Base-by-base conservation (phyloP, 495 filamentous ascomycete genomes). In the Trichoderma virens region DNA sequence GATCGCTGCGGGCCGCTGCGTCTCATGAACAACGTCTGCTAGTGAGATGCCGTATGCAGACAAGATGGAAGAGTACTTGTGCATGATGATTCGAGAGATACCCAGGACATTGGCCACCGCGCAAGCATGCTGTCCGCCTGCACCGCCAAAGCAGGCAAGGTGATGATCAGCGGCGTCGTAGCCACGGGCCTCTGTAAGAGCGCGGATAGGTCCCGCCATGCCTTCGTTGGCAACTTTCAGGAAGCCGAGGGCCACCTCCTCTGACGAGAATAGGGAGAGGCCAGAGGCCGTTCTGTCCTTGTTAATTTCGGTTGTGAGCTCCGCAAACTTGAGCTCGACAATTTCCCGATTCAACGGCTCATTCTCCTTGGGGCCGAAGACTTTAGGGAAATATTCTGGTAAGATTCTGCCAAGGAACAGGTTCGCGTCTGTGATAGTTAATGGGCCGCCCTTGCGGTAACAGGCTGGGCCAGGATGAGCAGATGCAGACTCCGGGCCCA, bases 1-100 rank as follows among this genome's bases (percentile, higher is more conserved):
- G 25, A 83, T 85, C 5, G 92, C 93, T 51, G 91, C 90, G 7
- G 94, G 93, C 67, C 93, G 91, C 69, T 97, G 93, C 34, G 85
- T 81, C 74, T 98, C 93, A 61, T 96, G 89, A 18, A 97, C 93
- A 1, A 97, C 92, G 71, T 98, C 93, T 5, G 93, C 93, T 30
- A 98, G 73, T 2, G 92, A 91, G 92, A 98, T 97, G 20, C 93
- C 93, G 67, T 97, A 98, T 2, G 93, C 93, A 0, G 92, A 97
- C 0, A 98, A 81, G 3, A 98, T 92, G 0, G 92, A 96, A 0
- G 93, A 97, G 73, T 97, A 97, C 47, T 89, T 81, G 70, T 97
- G 93, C n/a, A 98, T 82, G 5, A 98, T 77, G 35, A 96, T 93
- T 71, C 93, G 90, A 32, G 79, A 82, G 67, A 98, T 92, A 0